Evolutionary conservation across 352 stramenopile species (phyloP).

Genomic region (Phytophthora constricta): DNA sequence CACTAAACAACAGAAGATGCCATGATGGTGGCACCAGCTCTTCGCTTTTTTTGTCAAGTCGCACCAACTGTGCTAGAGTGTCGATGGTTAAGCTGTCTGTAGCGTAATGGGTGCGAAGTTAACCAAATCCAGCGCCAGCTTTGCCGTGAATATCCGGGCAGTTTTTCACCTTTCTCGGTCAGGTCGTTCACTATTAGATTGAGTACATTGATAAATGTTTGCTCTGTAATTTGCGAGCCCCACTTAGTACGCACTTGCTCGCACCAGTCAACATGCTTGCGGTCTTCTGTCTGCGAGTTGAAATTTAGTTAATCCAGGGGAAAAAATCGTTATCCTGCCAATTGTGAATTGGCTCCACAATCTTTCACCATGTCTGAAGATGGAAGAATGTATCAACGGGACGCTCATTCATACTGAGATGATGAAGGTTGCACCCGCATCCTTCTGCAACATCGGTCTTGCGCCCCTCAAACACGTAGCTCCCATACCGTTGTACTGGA

Average conservation of each 20-base stretch:
- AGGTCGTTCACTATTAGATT: background rate
- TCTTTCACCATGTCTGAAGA: background rate
- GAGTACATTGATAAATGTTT: background rate
- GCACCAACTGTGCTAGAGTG: background rate
- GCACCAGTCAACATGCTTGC: too few relatives aligned
- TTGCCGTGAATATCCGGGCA: background rate
- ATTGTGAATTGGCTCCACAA: background rate
- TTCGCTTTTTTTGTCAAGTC: background rate
- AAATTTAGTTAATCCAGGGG: background rate
- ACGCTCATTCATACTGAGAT: background rate
- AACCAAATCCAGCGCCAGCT: background rate
- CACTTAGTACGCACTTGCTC: background rate
- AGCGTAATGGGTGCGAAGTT: background rate
- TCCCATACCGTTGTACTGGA: conserved; percentile 1
- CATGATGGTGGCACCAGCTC: background rate
- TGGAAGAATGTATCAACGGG: background rate
- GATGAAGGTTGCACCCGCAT: conserved; percentile 6
- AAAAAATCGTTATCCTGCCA: background rate
- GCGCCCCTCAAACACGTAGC: conserved; percentile 1
- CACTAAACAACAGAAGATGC: background rate
- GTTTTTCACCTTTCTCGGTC: background rate
- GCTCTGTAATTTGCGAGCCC: background rate
- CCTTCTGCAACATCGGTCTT: conserved; percentile 1
- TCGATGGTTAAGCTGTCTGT: background rate
- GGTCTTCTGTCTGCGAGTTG: background rate